Evolutionary conservation across 2,329 filamentous ascomycete species (phyloP), one percentile per base, ranked within the genome.

Genomic region (Cercospora zeina): DNA sequence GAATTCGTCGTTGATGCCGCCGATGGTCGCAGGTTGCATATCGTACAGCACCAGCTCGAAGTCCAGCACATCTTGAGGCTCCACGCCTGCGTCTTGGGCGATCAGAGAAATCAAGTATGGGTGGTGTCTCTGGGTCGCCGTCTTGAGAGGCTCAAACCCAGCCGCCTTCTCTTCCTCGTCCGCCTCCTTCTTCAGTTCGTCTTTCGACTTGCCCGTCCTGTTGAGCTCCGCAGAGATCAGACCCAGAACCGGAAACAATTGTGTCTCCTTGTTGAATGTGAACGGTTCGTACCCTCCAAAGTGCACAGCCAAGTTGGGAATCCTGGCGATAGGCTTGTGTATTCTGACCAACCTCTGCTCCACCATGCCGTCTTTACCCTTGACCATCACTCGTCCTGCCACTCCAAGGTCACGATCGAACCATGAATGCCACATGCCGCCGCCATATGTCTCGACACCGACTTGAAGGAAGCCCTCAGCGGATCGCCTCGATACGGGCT

Each of bases 41-140:
- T 99, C 95, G 77, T 96, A 99, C 45, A 99, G 87, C n/a, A 97
- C 86, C 71, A 97, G 85, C 79, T 99, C 95, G 71, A 99, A 99
- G 78, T 99, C 95, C 54, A 95, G 80, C 16, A 99, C 84, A 63
- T 93, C 87, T 2, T 86, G 80, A 0, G 89, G 82, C 16, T 85
- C 78, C 34, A 89, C 88, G 6, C 85, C 89, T 1, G 89, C 89
- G 72, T 96, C 87, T 36, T 87, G 81, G 31, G 95, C 93, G 68
- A 99, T 88, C 49, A 96, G 81, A 65, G 96, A 87, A 62, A 99
- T 83, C 62, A 99, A 82, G 70, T 89, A 90, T 3, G 93, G 87
- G 76, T 97, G 93, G 76, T 99, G 95, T 63, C 95, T 87, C 74
- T 96, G 87, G 0, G 84, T 83, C 69, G 95, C 85, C 8, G 85